phyloP scores from a whole-genome alignment of 352 stramenopile species.

The Globisporangium alternatum region DNA sequence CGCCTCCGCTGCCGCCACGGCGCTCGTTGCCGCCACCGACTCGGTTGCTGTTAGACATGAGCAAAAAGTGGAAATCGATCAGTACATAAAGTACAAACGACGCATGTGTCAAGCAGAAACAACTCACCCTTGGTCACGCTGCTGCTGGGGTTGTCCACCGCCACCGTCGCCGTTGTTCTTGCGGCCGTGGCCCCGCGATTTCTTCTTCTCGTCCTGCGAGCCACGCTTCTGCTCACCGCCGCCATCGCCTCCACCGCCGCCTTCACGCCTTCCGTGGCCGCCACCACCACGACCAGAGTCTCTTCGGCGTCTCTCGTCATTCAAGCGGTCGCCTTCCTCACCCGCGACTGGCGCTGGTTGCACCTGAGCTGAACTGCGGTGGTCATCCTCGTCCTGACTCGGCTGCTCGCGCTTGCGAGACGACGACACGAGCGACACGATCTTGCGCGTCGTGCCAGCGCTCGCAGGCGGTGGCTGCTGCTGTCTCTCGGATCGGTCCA shows the following conservation, averaged over 20 bases:
- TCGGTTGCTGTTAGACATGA: constrained; percentile 7
- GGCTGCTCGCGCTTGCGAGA: constrained; percentile 64
- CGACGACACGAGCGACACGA: constrained; percentile 72
- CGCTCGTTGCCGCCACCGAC: background rate
- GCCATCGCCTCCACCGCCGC: constrained; percentile 18
- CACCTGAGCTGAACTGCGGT: background rate
- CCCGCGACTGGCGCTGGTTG: background rate
- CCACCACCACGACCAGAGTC: constrained; percentile 10
- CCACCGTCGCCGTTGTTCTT: constrained; percentile 36
- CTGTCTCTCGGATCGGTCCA: constrained; percentile 11
- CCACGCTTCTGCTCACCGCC: constrained; percentile 15
- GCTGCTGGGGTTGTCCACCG: constrained; percentile 17
- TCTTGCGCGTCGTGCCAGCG: constrained; percentile 40
- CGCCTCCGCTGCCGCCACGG: constrained; percentile 3
- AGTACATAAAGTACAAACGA: background rate
- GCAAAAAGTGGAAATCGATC: background rate
- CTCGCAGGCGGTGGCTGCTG: background rate
- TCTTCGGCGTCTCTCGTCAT: constrained; percentile 13
- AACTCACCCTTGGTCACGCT: constrained; percentile 58
- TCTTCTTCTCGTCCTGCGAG: constrained; percentile 51
- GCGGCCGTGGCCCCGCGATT: constrained; percentile 26
- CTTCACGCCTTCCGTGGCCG: constrained; percentile 8
- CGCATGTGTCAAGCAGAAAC: background rate
- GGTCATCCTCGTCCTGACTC: constrained; percentile 11
- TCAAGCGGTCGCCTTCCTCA: constrained; percentile 9